A percentile compares a stretch with the other conserved stretches of the same genome.
phyloP scores from a whole-genome alignment of 768 basidiomycete genomes.

The Auriscalpium vulgare region DNA sequence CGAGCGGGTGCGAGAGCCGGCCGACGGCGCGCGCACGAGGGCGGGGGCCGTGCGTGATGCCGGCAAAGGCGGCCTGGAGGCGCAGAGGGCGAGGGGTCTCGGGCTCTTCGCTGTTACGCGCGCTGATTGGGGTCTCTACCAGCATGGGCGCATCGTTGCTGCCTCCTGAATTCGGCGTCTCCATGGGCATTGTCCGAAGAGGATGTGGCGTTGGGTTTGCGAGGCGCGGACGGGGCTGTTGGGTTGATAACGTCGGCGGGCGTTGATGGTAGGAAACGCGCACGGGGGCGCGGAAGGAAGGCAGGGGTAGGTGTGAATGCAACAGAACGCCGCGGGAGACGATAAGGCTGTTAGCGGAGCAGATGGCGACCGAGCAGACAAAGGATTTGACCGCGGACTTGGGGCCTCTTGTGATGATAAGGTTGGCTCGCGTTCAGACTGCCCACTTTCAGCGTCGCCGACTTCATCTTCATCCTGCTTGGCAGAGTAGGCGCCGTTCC shows the following conservation, averaged over 20 bases:
- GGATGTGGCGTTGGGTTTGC: conserved; percentile 59
- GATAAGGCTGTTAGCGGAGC: conserved; percentile 33
- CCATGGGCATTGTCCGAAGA: conserved; percentile 15
- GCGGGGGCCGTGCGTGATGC: conserved; percentile 52
- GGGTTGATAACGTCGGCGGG: conserved; percentile 70
- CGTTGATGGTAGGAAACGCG: conserved; percentile 41
- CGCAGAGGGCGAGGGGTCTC: conserved; percentile 20
- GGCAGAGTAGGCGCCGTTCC: not conserved
- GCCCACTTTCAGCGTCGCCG: not conserved
- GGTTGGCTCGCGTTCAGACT: conserved; percentile 43
- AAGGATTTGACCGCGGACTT: conserved; percentile 7
- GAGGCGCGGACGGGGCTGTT: conserved; percentile 65
- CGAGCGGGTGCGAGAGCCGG: conserved; percentile 58
- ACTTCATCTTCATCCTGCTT: not conserved
- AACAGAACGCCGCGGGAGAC: conserved; percentile 47
- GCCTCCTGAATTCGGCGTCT: conserved; percentile 22
- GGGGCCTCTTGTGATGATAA: conserved; percentile 58
- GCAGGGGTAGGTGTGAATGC: conserved; percentile 67
- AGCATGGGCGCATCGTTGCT: conserved; percentile 11
- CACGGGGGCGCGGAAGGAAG: conserved; percentile 49
- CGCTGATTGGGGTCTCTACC: too few species aligned
- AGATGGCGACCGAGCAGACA: conserved; percentile 25
- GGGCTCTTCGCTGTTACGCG: conserved; percentile 16
- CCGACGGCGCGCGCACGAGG: conserved; percentile 28
- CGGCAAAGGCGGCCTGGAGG: conserved; percentile 50